Percentiles rank a stretch among this genome's conserved stretches.
Conservation (phyloP, 495 filamentous ascomycete genomes). For the Neurospora sp. region DNA sequence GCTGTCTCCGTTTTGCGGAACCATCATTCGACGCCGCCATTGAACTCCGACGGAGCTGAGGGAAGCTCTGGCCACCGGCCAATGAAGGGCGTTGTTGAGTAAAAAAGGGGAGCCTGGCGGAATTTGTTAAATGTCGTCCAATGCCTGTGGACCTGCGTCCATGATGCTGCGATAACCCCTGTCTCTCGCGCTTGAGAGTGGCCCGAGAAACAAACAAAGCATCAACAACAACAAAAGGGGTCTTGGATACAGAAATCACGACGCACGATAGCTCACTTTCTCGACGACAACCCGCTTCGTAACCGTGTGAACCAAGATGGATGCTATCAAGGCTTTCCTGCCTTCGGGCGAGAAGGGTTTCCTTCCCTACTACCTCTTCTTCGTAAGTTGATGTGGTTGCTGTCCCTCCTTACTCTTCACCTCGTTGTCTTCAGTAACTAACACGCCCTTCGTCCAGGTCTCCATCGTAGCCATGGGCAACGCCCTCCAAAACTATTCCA, state of each 20-base stretch:
- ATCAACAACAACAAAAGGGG: neutral
- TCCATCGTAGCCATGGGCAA: conserved; percentile 71
- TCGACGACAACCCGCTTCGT: neutral
- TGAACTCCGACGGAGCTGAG: neutral
- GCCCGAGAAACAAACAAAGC: neutral
- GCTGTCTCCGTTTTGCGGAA: neutral
- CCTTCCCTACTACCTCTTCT: conserved; percentile 37
- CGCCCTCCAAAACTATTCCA: conserved; percentile 68
- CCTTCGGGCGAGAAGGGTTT: conserved; percentile 33
- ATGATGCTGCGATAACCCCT: neutral
- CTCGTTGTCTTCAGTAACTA: neutral
- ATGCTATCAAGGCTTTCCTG: conserved; percentile 26
- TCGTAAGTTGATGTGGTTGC: conserved; percentile 24
- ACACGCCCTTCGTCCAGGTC: conserved; percentile 37
- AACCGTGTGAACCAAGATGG: conserved; percentile 17
- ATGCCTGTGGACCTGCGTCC: neutral
- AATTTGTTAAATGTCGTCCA: neutral
- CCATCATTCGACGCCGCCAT: neutral
- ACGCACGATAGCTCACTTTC: neutral
- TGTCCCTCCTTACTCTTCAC: neutral
- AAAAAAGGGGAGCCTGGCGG: neutral
- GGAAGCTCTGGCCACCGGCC: neutral
- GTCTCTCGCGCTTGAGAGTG: neutral
- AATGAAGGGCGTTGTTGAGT: neutral
- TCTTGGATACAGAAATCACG: neutral